Base-by-base conservation (phyloP, 495 filamentous ascomycete species). In the Xylaria telfairii region DNA sequence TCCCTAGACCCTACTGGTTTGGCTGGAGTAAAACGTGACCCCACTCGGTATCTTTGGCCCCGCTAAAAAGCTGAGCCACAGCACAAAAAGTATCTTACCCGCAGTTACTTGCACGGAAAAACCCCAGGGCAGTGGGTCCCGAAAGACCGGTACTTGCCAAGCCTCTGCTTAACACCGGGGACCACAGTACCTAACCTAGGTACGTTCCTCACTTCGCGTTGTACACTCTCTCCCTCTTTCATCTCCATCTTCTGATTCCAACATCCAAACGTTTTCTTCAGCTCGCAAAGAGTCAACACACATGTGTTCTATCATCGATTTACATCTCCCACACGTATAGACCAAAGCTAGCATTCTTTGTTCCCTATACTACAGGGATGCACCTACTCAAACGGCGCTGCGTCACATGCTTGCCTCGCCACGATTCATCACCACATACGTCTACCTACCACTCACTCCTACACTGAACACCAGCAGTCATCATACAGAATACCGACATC, bases 181-280 rank as follows among this genome's bases (percentile, higher is more conserved):
- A n/a, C n/a, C n/a, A n/a, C n/a, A n/a, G n/a, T n/a, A n/a, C n/a
- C n/a, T n/a, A n/a, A n/a, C n/a, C 67, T 53, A 37, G 34, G 37
- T 39, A 39, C n/a, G n/a, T n/a, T n/a, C n/a, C n/a, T n/a, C n/a
- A 65, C 67, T 51, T 46, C 67, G 65, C 51, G 65, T 51, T 46
- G 21, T 21, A 8, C 56, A 8, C 42, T 64, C 39, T 26, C 15
- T 41, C n/a, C 39, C 13, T 24, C 10, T 62, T n/a, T 61, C 34
- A 41, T 61, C 19, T 39, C 13, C 15, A 21, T 61, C 39, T 9
- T n/a, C n/a, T n/a, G n/a, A n/a, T n/a, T n/a, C 34, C 34, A 44
- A 63, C 39, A 39, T 10, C 21, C 9, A 57, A 9, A 17, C 3
- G 2, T 9, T n/a, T 0, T 3, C 37, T 8, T 0, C n/a, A 39